Evolutionary conservation across 371 early-diverging fungal genomes (phyloP), one percentile per base, ranked within the genome.

Genomic region (Lichtheimia ornata): DNA sequence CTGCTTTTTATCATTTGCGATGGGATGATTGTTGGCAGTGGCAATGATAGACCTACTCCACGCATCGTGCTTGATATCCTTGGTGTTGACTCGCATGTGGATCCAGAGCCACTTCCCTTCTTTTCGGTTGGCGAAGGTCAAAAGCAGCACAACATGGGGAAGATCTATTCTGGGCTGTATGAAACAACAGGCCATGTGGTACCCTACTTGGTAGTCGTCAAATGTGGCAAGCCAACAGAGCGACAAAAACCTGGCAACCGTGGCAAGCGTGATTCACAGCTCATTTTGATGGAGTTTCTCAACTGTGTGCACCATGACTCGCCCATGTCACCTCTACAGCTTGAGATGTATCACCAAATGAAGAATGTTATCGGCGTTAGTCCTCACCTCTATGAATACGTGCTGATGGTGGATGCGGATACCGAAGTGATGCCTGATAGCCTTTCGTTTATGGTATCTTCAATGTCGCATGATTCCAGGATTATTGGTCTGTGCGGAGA

Each of bases 181-280:
- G 89, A 91, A 67, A 81, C 84, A 61, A 82, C 77, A 53, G 95
- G 92, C 30, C 91, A 91, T 54, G 77, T 86, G 47, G 90, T 95
- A 17, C 96, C 97, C 2, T 97, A 91, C 70, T 65, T 98, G 58
- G 93, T 97, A 4, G 87, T 98, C 12, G 93, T 89, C 71, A 98
- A 98, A 80, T 84, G 84, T 50, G 98, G 98, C 49, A 83, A 76
- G 61, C 83, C 88, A 25, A 82, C 72, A 51, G 91, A 91, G 69
- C 83, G 84, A 25, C 65, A 75, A 64, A 91, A 89, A 69, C 87
- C 94, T 3, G 97, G 96, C 20, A 99, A 99, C 75, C 86, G 99
- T 58, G 99, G 99, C 69, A 99, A 99, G 83, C 91, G 99, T 62
- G 99, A 99, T 76, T 95, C 97, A 53, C 99, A 99, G 82, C 84